phyloP scores from a whole-genome alignment of 75 land plant genomes.

The Pinus albicaulis region DNA sequence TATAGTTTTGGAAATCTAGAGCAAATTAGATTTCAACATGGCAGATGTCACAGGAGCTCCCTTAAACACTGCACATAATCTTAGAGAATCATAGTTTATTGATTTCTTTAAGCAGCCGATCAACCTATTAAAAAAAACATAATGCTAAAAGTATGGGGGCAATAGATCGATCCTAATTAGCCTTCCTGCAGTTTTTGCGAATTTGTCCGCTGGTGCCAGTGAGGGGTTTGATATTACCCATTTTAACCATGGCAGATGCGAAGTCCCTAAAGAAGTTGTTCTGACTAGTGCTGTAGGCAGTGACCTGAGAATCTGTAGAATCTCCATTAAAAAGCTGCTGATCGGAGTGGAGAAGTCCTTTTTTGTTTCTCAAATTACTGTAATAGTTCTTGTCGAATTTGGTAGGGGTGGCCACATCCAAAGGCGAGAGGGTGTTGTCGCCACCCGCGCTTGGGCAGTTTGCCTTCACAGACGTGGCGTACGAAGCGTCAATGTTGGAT shows the following conservation, averaged over 20 bases:
- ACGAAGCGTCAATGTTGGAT: constrained; percentile 11
- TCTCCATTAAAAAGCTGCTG: constrained; percentile 20
- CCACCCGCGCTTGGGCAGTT: constrained; percentile 21
- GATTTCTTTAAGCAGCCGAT: too few species aligned
- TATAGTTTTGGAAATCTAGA: too few species aligned
- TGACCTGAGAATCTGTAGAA: background rate
- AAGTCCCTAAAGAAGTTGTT: background rate
- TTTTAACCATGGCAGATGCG: constrained; percentile 2
- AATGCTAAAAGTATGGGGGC: too few species aligned
- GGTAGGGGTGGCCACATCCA: constrained; percentile 25
- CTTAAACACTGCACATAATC: too few species aligned
- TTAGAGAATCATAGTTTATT: too few species aligned
- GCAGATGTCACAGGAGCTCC: too few species aligned
- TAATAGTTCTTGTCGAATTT: constrained; percentile 34
- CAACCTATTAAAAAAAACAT: too few species aligned
- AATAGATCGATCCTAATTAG: background rate
- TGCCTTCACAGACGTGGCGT: constrained; percentile 2
- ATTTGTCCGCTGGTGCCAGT: constrained; percentile 2
- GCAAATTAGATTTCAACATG: too few species aligned
- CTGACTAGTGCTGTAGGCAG: background rate
- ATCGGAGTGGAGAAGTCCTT: constrained; percentile 40
- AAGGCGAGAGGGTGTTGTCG: constrained; percentile 10
- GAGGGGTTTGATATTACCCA: constrained; percentile 1
- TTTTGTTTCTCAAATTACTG: constrained; percentile 9
- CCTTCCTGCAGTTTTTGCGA: background rate